Evolutionary conservation across 2,329 filamentous ascomycete species (phyloP).

Genomic region (Fusarium sp.): DNA sequence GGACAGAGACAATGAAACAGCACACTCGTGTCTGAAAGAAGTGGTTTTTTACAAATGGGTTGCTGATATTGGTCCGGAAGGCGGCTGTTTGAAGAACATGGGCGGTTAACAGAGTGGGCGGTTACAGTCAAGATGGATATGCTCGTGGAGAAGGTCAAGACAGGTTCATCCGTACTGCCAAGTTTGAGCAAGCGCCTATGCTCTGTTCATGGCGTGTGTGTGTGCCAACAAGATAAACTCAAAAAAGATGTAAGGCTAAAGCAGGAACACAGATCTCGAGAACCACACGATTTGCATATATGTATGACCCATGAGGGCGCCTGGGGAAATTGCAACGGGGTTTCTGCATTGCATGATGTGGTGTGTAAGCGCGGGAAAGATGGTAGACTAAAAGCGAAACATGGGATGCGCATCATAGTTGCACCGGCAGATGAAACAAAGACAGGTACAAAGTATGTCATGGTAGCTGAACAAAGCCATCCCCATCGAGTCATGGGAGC

Average conservation of each 20-base stretch:
- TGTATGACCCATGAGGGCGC: constrained; percentile 16
- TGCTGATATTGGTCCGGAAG: constrained; percentile 65
- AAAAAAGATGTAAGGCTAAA: not conserved
- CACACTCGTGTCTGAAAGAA: constrained; percentile 62
- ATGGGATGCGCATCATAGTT: constrained; percentile 41
- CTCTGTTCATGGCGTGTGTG: not conserved
- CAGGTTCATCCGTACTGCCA: constrained; percentile 23
- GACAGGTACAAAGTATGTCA: not conserved
- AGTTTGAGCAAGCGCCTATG: constrained; percentile 46
- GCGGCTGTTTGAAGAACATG: constrained; percentile 59
- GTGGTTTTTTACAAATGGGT: constrained; percentile 55
- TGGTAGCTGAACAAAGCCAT: constrained; percentile 1
- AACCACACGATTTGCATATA: constrained; percentile 46
- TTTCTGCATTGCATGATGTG: constrained; percentile 46
- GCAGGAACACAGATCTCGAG: constrained; percentile 25
- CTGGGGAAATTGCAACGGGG: constrained; percentile 47
- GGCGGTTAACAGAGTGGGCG: constrained; percentile 47
- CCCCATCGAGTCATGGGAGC: too few relatives aligned
- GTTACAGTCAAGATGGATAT: constrained; percentile 31
- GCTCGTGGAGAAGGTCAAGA: constrained; percentile 3
- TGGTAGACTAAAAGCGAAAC: constrained; percentile 27
- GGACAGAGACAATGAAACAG: constrained; percentile 62
- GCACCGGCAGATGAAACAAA: constrained; percentile 27
- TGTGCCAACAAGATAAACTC: not conserved
- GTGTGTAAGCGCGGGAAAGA: constrained; percentile 32